Conservation (phyloP, 2,329 filamentous ascomycete genomes). For the Tolypocladium amazonense region DNA sequence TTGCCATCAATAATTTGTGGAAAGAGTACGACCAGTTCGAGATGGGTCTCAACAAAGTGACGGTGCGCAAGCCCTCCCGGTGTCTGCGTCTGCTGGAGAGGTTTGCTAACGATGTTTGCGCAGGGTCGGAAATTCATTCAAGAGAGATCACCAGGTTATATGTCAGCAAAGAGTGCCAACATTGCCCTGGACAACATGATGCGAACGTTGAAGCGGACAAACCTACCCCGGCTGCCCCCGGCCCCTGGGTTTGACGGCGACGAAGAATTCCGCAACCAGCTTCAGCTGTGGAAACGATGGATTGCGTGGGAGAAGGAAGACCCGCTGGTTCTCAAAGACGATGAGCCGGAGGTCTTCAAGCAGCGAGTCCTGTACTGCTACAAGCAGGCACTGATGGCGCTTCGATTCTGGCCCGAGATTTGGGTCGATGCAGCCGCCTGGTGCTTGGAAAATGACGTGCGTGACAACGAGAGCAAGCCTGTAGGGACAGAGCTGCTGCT, state of each 20-base stretch:
- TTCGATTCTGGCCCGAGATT: constrained; percentile 90
- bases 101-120: constrained; percentile 6
- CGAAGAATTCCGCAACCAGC: constrained; percentile 71
- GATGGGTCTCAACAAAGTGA: constrained; percentile 84
- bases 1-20: constrained; percentile 76
- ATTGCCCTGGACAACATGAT: constrained; percentile 86
- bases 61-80: constrained; percentile 41
- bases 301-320: constrained; percentile 93
- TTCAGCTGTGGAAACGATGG: constrained; percentile 88
- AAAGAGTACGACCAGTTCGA: constrained; percentile 98
- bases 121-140: constrained; percentile 90
- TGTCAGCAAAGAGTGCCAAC: constrained; percentile 88
- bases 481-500: constrained; percentile 66
- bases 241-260: constrained; percentile 79
- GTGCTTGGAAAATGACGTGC: constrained; percentile 69
- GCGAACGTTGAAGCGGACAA: constrained; percentile 62
- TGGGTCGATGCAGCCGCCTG: constrained; percentile 95
- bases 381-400: constrained; percentile 84
- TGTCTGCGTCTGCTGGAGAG: constrained; percentile 2
- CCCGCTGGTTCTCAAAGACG: constrained; percentile 72
- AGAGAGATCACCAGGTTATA: constrained; percentile 85
- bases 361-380: constrained; percentile 81
- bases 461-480: constrained; percentile 46
- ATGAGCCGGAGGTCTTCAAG: constrained; percentile 66
- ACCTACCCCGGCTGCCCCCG: constrained; percentile 72